phyloP scores from a whole-genome alignment of 1,284 basidiomycete species.

The Entoloma clypeatum region DNA sequence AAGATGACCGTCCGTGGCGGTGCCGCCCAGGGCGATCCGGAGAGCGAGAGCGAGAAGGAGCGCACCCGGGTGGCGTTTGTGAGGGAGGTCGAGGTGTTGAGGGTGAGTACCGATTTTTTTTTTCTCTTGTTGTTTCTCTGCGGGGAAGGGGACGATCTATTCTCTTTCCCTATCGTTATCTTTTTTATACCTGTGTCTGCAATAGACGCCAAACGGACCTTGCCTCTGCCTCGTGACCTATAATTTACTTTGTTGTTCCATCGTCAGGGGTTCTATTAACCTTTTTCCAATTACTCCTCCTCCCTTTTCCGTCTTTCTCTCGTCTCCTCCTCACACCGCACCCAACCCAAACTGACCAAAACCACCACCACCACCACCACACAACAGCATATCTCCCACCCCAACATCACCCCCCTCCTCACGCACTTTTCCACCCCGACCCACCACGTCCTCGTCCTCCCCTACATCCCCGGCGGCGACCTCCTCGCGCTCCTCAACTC shows the following conservation, averaged over 20 bases:
- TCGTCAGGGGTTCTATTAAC: too few relatives aligned
- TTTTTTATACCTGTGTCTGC: not conserved
- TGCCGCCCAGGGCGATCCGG: conserved; percentile 23
- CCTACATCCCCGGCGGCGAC: conserved; percentile 79
- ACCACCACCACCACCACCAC: conserved; percentile 9
- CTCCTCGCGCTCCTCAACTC: conserved; percentile 76
- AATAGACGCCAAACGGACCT: not conserved
- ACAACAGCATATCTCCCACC: conserved; percentile 84
- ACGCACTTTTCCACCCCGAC: conserved; percentile 70
- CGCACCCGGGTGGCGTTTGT: conserved; percentile 82
- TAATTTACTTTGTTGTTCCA: too few relatives aligned
- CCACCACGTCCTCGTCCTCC: conserved; percentile 81
- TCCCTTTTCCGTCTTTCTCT: conserved; percentile 1
- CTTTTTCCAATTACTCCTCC: conserved; percentile 3
- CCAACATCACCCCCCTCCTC: conserved; percentile 75
- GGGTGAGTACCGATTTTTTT: conserved; percentile 43
- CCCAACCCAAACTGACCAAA: conserved; percentile 14
- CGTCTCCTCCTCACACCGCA: conserved; percentile 13
- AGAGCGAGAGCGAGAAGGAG: conserved; percentile 40
- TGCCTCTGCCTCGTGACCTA: too few relatives aligned
- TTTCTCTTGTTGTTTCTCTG: conserved; percentile 7
- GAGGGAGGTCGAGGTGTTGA: conserved; percentile 83
- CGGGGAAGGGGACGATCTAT: not conserved
- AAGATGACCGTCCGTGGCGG: conserved; percentile 75
- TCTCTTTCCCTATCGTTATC: not conserved